phyloP scores from a whole-genome alignment of 108 stramenopile genomes.

The Schizochytrium sp. region DNA sequence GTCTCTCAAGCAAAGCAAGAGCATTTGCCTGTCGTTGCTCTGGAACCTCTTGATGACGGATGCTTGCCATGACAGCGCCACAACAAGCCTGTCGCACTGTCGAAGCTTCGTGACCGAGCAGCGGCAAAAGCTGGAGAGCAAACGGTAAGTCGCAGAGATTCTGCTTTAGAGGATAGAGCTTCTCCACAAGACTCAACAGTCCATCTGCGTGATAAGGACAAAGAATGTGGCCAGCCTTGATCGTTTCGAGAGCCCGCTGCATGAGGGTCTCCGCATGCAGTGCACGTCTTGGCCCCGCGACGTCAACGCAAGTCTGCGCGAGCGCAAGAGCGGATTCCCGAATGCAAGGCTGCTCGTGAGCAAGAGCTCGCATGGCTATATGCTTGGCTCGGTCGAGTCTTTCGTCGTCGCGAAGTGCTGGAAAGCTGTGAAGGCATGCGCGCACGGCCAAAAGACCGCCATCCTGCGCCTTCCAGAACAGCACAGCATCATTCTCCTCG shows the following conservation, averaged over 20 bases:
- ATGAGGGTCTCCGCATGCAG: not conserved
- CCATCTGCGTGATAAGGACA: not conserved
- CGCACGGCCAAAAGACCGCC: not conserved
- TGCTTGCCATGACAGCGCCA: not conserved
- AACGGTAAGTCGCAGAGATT: not conserved
- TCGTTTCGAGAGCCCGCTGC: not conserved
- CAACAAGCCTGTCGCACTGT: not conserved
- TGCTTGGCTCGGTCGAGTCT: not conserved
- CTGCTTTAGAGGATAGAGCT: too few relatives aligned
- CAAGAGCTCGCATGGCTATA: not conserved
- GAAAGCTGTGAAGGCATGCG: not conserved
- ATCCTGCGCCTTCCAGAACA: not conserved
- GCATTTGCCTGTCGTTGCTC: not conserved
- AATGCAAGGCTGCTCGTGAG: not conserved
- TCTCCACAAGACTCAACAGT: not conserved
- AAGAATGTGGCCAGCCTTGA: not conserved
- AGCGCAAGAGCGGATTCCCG: not conserved
- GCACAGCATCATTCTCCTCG: not conserved
- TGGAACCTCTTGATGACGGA: not conserved
- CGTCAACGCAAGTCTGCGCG: not conserved
- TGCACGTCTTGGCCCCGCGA: not conserved
- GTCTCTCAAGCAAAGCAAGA: not conserved
- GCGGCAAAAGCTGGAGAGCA: not conserved
- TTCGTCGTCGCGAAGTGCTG: not conserved
- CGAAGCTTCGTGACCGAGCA: not conserved